Evolutionary conservation across 2,329 filamentous ascomycete genomes (phyloP).

Genomic region (Aspergillus sp.): DNA sequence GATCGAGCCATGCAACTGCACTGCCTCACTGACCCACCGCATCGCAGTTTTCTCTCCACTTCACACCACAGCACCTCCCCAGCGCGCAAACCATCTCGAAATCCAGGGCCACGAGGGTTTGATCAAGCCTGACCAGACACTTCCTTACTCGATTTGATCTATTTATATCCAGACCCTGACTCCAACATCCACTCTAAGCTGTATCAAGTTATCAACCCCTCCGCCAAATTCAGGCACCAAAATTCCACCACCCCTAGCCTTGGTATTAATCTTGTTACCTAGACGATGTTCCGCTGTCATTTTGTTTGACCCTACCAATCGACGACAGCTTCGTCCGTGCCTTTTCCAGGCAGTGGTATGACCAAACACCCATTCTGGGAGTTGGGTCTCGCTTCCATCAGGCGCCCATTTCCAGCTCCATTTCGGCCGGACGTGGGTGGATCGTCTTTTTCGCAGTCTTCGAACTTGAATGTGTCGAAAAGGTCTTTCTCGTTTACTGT

Average conservation of each 20-base stretch:
- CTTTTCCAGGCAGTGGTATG: background rate
- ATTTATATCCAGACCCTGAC: conserved; percentile 6
- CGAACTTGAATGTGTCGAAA: background rate
- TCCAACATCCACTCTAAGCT: background rate
- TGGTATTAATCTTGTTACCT: background rate
- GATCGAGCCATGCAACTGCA: background rate
- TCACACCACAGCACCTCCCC: background rate
- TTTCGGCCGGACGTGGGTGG: background rate
- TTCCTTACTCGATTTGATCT: background rate
- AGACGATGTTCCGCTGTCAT: background rate
- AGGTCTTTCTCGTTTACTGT: background rate
- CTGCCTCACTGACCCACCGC: background rate
- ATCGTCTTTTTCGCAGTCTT: background rate
- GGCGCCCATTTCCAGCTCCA: background rate
- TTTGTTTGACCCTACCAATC: background rate
- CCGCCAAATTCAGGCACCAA: background rate
- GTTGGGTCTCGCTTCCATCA: background rate
- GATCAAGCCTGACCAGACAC: background rate
- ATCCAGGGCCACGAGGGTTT: background rate
- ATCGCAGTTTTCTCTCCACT: background rate
- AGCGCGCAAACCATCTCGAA: background rate
- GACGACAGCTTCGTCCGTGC: background rate
- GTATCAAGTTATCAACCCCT: no score
- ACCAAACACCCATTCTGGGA: background rate
- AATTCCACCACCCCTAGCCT: background rate